Conservation (phyloP, 2,329 filamentous ascomycete species). For the Torrubiellomyces zombiae region DNA sequence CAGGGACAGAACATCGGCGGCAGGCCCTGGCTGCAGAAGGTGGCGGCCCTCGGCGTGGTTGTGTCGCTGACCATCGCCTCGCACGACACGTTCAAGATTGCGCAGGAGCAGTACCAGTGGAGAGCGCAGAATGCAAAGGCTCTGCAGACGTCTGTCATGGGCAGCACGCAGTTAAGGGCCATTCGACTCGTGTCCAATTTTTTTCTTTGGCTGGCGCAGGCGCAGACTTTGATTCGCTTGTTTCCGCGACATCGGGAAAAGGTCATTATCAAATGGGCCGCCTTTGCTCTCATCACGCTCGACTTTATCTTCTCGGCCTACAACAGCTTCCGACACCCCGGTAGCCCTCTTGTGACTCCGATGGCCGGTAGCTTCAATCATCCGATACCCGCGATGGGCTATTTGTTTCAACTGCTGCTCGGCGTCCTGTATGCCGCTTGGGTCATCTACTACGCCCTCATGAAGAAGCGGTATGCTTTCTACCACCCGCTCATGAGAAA, state of each 20-base stretch:
- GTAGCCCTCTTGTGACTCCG: slow-evolving; percentile 30
- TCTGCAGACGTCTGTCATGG: slow-evolving; percentile 65
- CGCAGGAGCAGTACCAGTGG: slow-evolving; percentile 60
- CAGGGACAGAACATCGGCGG: slow-evolving; percentile 74
- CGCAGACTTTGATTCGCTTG: slow-evolving; percentile 85
- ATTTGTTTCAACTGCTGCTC: slow-evolving; percentile 75
- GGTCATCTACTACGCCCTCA: slow-evolving; percentile 87
- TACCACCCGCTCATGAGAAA: slow-evolving; percentile 85
- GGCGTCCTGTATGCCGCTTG: slow-evolving; percentile 81
- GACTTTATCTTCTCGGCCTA: slow-evolving; percentile 84
- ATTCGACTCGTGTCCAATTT: slow-evolving; percentile 89
- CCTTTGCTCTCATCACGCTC: slow-evolving; percentile 79
- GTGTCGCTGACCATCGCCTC: slow-evolving; percentile 89
- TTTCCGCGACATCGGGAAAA: slow-evolving; percentile 96
- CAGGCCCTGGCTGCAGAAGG: slow-evolving; percentile 82
- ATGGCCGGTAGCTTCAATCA: slow-evolving; percentile 67
- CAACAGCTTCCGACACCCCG: slow-evolving; percentile 58
- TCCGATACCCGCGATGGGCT: slow-evolving; percentile 78
- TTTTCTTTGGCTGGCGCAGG: slow-evolving; percentile 93
- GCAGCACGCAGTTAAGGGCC: slow-evolving; percentile 71
- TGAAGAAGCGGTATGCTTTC: slow-evolving; percentile 80
- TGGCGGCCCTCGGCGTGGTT: slow-evolving; percentile 55
- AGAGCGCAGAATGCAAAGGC: slow-evolving; percentile 66
- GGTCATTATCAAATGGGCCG: slow-evolving; percentile 96
- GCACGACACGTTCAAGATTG: slow-evolving; percentile 75